These are phyloP conservation scores for Clarireedia sp. DNA, from an alignment of 2,329 filamentous ascomycete genomes.

Conservation along the genomic window DNA sequence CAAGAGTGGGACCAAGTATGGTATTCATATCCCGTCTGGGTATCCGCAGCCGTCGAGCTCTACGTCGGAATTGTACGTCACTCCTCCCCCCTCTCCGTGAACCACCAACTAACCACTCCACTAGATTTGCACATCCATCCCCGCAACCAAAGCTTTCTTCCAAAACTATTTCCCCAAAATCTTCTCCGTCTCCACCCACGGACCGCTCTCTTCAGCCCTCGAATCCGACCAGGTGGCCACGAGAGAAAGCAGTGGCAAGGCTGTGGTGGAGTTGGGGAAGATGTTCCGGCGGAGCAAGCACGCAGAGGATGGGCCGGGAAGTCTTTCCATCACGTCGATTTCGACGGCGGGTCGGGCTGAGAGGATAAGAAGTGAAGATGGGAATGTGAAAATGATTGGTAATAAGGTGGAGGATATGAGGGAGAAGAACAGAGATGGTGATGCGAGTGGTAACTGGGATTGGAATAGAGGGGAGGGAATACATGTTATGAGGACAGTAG, in stretches of 20 bases:
- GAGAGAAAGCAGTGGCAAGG: background rate
- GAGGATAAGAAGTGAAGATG: no score
- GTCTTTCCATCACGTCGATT: background rate
- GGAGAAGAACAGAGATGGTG: background rate
- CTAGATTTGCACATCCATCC: slow-evolving; percentile 36
- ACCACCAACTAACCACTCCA: background rate
- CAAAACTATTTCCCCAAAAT: slow-evolving; percentile 29
- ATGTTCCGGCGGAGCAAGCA: background rate
- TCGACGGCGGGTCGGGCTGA: background rate
- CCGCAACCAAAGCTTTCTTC: slow-evolving; percentile 38
- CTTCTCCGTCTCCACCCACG: background rate
- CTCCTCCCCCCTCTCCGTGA: no score
- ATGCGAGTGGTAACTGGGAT: background rate
- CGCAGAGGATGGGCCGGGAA: background rate
- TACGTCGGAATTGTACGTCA: slow-evolving; percentile 32
- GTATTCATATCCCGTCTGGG: slow-evolving; percentile 31
- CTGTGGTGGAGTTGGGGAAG: background rate
- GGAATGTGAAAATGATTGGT: no score
- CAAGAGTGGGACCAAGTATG: slow-evolving; percentile 32
- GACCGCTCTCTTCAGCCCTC: background rate
- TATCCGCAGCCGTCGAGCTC: slow-evolving; percentile 34
- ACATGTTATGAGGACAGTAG: background rate
- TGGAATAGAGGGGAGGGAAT: background rate
- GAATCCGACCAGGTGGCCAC: background rate
- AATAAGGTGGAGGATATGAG: background rate